Percentiles rank a stretch among this genome's conserved stretches.
phyloP scores from a whole-genome alignment of 768 basidiomycete genomes.

The Vishniacozyma victoriae region DNA sequence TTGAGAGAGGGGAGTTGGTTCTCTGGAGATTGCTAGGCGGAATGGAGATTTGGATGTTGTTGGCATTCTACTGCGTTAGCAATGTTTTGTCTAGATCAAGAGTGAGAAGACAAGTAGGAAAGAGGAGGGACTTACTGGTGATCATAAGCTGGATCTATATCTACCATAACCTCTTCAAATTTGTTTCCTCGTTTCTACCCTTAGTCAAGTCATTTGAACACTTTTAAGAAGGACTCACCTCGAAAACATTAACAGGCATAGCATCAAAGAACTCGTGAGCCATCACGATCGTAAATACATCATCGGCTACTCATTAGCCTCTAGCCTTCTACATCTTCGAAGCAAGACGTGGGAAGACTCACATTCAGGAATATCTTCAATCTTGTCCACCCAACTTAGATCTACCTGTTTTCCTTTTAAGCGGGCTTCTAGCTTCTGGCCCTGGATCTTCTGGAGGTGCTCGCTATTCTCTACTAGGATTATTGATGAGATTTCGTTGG shows the following conservation, averaged over 20 bases:
- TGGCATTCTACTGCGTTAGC: neutral
- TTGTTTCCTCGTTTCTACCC: constrained; percentile 61
- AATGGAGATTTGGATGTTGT: constrained; percentile 41
- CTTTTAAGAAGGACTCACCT: constrained; percentile 53
- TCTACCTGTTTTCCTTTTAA: constrained; percentile 22
- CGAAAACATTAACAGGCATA: constrained; percentile 79
- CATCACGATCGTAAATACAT: constrained; percentile 71
- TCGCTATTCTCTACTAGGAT: constrained; percentile 77
- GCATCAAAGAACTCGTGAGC: constrained; percentile 99
- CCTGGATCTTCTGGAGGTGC: constrained; percentile 62
- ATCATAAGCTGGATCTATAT: constrained; percentile 48
- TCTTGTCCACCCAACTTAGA: constrained; percentile 65
- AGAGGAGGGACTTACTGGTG: constrained; percentile 10
- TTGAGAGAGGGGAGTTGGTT: constrained; percentile 55
- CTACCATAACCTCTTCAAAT: constrained; percentile 80
- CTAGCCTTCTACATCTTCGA: too few relatives aligned
- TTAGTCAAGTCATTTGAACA: constrained; percentile 49
- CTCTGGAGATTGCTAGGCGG: constrained; percentile 61
- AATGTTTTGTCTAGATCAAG: too few relatives aligned
- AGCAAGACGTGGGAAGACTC: constrained; percentile 37
- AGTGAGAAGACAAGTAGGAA: neutral
- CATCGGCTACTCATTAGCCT: constrained; percentile 29
- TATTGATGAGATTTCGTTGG: constrained; percentile 50
- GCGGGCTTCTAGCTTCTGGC: constrained; percentile 50
- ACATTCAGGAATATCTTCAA: constrained; percentile 61